Conservation (phyloP, 176 grass and related monocot species). For the Rhynchospora pubera region DNA sequence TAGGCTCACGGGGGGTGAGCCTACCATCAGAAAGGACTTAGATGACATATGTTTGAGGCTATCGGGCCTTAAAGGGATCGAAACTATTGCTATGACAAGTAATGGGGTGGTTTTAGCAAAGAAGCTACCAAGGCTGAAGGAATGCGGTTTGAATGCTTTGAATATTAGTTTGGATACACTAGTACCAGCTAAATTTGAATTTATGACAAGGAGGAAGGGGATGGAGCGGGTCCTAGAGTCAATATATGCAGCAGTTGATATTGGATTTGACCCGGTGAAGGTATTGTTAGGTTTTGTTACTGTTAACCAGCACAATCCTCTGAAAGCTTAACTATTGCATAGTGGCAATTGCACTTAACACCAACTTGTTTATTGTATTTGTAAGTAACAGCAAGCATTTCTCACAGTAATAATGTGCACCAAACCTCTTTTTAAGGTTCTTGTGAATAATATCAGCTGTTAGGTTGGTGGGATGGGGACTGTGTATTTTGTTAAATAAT, state of each 20-base stretch:
- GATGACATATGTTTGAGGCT: slow-evolving; percentile 84
- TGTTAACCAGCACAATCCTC: background rate
- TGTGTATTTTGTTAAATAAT: background rate
- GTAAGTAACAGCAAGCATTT: too few relatives aligned
- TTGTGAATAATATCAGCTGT: background rate
- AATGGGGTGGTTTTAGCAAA: slow-evolving; percentile 74
- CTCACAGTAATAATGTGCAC: background rate
- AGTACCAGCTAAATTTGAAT: slow-evolving; percentile 90
- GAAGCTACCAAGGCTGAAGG: slow-evolving; percentile 84
- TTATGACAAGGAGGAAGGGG: slow-evolving; percentile 93
- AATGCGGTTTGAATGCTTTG: slow-evolving; percentile 73
- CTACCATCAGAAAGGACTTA: slow-evolving; percentile 80
- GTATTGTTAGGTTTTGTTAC: slow-evolving; percentile 25
- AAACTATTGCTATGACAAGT: slow-evolving; percentile 88
- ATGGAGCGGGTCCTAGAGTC: slow-evolving; percentile 69
- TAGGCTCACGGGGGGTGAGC: slow-evolving; percentile 76
- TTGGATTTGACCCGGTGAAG: slow-evolving; percentile 80
- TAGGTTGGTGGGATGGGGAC: background rate
- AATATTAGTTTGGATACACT: slow-evolving; percentile 97
- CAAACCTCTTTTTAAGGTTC: background rate
- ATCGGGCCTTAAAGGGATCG: slow-evolving; percentile 64
- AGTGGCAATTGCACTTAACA: too few relatives aligned
- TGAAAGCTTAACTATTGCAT: too few relatives aligned
- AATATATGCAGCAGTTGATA: slow-evolving; percentile 62
- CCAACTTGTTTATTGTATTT: too few relatives aligned